Conservation (phyloP, 78 protist genomes). For the slime mould (Dictyostelium discoideum) region DNA sequence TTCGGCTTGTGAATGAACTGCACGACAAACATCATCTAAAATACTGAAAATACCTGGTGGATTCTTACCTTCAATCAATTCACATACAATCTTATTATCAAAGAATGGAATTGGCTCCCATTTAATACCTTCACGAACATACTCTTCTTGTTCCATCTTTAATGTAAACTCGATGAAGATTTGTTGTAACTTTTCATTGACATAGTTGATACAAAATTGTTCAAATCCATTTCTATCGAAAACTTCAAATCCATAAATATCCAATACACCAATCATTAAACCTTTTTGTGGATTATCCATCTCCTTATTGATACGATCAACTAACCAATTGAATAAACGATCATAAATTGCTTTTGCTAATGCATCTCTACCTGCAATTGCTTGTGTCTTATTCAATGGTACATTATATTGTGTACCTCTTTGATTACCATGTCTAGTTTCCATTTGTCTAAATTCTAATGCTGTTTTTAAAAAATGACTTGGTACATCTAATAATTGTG, state of each 20-base stretch:
- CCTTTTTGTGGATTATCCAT: conserved; percentile 60
- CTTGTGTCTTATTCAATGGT: conserved; percentile 83
- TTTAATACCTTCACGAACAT: conserved; percentile 90
- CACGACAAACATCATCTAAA: conserved; percentile 82
- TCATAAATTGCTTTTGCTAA: conserved; percentile 79
- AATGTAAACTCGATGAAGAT: conserved; percentile 93
- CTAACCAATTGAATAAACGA: conserved; percentile 82
- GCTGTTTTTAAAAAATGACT: conserved; percentile 63
- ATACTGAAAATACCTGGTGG: conserved; percentile 76
- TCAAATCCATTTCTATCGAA: conserved; percentile 92
- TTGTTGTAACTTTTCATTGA: conserved; percentile 96
- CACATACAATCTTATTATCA: conserved; percentile 90
- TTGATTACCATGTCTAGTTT: conserved; percentile 82
- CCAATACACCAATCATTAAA: conserved; percentile 85
- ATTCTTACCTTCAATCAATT: conserved; percentile 86
- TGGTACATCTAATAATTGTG: conserved; percentile 77
- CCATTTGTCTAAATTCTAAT: conserved; percentile 72
- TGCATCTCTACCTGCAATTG: conserved; percentile 75
- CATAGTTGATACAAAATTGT: conserved; percentile 96
- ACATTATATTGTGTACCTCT: conserved; percentile 85
- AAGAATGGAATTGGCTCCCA: conserved; percentile 93
- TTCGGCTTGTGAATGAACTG: conserved; percentile 87
- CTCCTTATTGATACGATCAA: conserved; percentile 79
- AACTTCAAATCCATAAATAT: conserved; percentile 94
- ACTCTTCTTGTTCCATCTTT: conserved; percentile 93